phyloP scores from a whole-genome alignment of 345 rosid species.

The Turritis glabra region DNA sequence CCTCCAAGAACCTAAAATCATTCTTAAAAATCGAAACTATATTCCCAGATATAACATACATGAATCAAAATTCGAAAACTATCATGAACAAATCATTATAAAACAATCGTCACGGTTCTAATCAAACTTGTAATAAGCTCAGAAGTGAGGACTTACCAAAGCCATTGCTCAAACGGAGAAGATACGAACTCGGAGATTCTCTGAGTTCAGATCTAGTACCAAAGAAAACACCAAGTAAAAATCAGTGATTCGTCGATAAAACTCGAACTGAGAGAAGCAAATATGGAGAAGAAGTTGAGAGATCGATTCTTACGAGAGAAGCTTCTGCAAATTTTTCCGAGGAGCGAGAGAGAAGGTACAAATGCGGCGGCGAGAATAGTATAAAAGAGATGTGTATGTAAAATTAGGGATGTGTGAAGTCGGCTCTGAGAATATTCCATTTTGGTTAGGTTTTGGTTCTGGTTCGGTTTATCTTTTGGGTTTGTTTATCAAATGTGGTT shows the following conservation, averaged over 20 bases:
- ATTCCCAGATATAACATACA: neutral
- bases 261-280: neutral
- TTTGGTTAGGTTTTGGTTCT: neutral
- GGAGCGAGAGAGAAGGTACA: neutral
- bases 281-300: neutral
- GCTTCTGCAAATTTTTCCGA: neutral
- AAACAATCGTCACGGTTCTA: neutral
- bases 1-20: neutral
- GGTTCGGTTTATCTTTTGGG: slow-evolving; percentile 8
- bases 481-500: neutral
- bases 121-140: neutral
- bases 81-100: neutral
- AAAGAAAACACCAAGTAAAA: slow-evolving; percentile 5
- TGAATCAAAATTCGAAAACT: neutral
- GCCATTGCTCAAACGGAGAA: slow-evolving; percentile 60
- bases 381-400: neutral
- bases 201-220: slow-evolving; percentile 54
- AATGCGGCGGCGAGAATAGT: neutral
- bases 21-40: neutral
- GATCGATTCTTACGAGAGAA: slow-evolving; percentile 17
- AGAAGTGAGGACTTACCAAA: slow-evolving; percentile 51
- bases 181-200: slow-evolving; percentile 30
- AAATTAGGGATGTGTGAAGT: neutral
- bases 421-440: slow-evolving; percentile 10
- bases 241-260: neutral